Percentiles rank a stretch among this genome's conserved stretches.
Evolutionary conservation across 2,329 filamentous ascomycete species (phyloP).

Genomic region (Penicillium sp.): DNA sequence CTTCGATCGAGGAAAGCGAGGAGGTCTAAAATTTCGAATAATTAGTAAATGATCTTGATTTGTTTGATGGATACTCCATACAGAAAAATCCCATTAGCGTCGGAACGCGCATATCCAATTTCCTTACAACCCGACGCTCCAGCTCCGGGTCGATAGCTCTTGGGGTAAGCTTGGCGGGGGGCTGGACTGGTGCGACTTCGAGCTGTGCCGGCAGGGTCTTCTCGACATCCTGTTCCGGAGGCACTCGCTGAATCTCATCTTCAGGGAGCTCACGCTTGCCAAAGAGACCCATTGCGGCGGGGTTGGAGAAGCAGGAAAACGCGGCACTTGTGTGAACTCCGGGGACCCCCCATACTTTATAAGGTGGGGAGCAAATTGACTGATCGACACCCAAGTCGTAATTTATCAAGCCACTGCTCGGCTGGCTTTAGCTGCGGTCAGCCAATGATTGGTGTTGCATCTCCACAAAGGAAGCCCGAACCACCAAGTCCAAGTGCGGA

Average conservation of each 20-base stretch:
- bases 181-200: conserved; percentile 23
- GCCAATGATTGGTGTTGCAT: not conserved
- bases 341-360: conserved; percentile 1
- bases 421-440: not conserved
- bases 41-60: not conserved
- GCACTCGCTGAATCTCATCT: conserved; percentile 23
- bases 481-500: not conserved
- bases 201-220: conserved; percentile 25
- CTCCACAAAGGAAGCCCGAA: not conserved
- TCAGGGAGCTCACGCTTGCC: conserved; percentile 16
- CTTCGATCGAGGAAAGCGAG: conserved; percentile 51
- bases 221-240: conserved; percentile 25
- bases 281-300: conserved; percentile 19
- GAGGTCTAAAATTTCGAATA: conserved; percentile 36
- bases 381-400: conserved; percentile 1
- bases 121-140: conserved; percentile 37
- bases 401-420: not conserved
- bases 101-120: conserved; percentile 38
- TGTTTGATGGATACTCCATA: conserved; percentile 21
- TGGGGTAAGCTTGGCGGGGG: conserved; percentile 5
- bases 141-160: conserved; percentile 33
- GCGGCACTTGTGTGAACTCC: not conserved
- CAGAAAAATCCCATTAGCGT: conserved; percentile 41
- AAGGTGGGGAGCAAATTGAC: not conserved
- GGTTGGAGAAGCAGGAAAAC: not conserved